Conservation (phyloP, 2,329 filamentous ascomycete species). For the Neofusicoccum laricinum region DNA sequence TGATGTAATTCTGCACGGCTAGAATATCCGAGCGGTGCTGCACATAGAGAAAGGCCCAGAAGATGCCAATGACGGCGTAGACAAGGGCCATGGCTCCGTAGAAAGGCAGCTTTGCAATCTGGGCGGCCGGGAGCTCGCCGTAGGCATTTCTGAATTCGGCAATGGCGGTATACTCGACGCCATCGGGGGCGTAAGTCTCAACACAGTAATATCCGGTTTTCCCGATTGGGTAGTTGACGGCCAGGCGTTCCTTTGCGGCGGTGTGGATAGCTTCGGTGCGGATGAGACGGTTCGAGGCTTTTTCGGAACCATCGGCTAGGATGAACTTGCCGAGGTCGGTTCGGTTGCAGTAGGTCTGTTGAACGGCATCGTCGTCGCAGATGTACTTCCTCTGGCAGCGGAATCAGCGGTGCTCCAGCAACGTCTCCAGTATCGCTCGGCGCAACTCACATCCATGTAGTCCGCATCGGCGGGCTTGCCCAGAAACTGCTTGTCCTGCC, state of each 20-base stretch:
- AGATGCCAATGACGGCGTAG: conserved; percentile 81
- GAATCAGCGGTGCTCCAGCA: conserved; percentile 21
- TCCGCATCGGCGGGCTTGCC: conserved; percentile 55
- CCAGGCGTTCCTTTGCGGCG: conserved; percentile 59
- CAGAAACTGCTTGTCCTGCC: conserved; percentile 78
- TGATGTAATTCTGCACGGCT: conserved; percentile 98
- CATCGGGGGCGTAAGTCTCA: conserved; percentile 68
- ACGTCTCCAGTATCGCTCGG: conserved; percentile 26
- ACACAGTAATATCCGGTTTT: conserved; percentile 97
- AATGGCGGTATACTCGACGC: conserved; percentile 70
- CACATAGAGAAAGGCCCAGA: conserved; percentile 94
- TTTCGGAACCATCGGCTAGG: conserved; percentile 70
- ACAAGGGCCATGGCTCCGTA: conserved; percentile 93
- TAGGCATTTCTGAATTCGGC: conserved; percentile 95
- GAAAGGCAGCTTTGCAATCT: conserved; percentile 96
- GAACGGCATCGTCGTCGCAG: conserved; percentile 71
- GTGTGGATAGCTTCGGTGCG: conserved; percentile 79
- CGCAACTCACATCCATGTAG: conserved; percentile 26
- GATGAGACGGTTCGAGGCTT: conserved; percentile 68
- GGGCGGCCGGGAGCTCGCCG: conserved; percentile 89
- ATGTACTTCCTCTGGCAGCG: conserved; percentile 60
- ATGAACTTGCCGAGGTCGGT: conserved; percentile 84
- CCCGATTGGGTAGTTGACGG: conserved; percentile 78
- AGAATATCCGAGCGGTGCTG: conserved; percentile 92
- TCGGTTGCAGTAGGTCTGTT: conserved; percentile 67